A percentile compares a stretch with the other conserved stretches of the same genome.
phyloP scores from a whole-genome alignment of 2,329 filamentous ascomycete species.

The Didymella glomerata region DNA sequence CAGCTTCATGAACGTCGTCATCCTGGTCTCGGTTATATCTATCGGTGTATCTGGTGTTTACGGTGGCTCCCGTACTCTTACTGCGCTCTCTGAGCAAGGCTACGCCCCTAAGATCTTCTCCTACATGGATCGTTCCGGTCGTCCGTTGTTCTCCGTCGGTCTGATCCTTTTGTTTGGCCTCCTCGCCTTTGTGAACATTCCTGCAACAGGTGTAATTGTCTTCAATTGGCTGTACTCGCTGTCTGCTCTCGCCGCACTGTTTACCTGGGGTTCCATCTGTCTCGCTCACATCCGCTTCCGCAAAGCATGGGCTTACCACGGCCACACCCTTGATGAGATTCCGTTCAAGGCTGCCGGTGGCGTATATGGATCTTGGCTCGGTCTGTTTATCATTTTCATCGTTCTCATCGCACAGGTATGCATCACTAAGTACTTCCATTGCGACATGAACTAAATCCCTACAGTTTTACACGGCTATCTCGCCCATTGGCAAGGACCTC shows the following conservation, averaged over 20 bases:
- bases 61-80: conserved; percentile 65
- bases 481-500: conserved; percentile 39
- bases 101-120: conserved; percentile 80
- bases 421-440: too few relatives aligned
- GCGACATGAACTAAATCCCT: background rate
- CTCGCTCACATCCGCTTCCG: conserved; percentile 94
- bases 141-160: conserved; percentile 77
- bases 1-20: conserved; percentile 72
- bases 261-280: conserved; percentile 86
- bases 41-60: conserved; percentile 68
- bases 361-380: conserved; percentile 53
- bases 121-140: conserved; percentile 84
- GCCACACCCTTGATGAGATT: conserved; percentile 55
- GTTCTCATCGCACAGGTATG: conserved; percentile 52
- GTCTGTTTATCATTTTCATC: conserved; percentile 51
- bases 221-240: conserved; percentile 83
- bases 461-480: conserved; percentile 53
- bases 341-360: conserved; percentile 55
- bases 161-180: conserved; percentile 74
- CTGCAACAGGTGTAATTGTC: conserved; percentile 58
- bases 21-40: conserved; percentile 67
- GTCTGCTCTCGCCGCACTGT: conserved; percentile 75
- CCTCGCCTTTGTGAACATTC: conserved; percentile 72
- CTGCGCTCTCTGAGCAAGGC: conserved; percentile 60
- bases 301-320: conserved; percentile 53